Base-by-base conservation (phyloP, 257 asterid species). In the Echites panduratus region DNA sequence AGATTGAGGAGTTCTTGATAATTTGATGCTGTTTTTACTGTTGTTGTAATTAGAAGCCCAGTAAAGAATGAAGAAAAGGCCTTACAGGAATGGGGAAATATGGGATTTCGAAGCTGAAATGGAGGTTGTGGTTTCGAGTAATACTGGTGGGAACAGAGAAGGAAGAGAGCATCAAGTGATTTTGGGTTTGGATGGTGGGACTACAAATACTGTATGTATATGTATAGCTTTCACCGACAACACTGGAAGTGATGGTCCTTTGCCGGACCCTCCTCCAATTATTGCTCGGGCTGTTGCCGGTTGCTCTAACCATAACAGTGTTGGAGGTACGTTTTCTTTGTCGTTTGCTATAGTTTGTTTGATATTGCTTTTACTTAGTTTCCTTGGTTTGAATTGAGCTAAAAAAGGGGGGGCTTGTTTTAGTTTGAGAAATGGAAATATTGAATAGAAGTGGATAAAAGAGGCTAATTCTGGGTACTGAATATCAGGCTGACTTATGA, bases 221-320 rank as follows among this genome's bases (percentile, higher is more conserved):
- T 91, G 96, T 77, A 83, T 91, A 82, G 84, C 96, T 17, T 74
- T 89, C 62, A 80, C 77, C 72, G 43, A 72, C 32, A 41, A 52
- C 24, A 11, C 2, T 10, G 26, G 61, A 3, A 26, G 9, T 41
- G 66, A 63, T 43, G 83, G 81, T n/a, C 81, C 84, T 47, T 64
- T 81, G 72, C 90, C 96, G 16, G 90, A 89, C 69, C 92, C 94
- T 62, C 85, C 82, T 22, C 88, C 94, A 2, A 79, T 91, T 16
- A 90, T 87, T 6, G 84, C 94, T n/a, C 89, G 96, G 8, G 83
- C 97, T 11, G 80, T 87, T n/a, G 94, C 94, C 44, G 97, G 94
- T 65, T 89, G 92, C 82, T 87, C 97, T 44, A 91, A 89, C 43
- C 96, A 91, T 80, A 91, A 91, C 74, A 89, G 97, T 50, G 97